Conservation (phyloP, 305 asterid genomes). For the Solanum hybrid region DNA sequence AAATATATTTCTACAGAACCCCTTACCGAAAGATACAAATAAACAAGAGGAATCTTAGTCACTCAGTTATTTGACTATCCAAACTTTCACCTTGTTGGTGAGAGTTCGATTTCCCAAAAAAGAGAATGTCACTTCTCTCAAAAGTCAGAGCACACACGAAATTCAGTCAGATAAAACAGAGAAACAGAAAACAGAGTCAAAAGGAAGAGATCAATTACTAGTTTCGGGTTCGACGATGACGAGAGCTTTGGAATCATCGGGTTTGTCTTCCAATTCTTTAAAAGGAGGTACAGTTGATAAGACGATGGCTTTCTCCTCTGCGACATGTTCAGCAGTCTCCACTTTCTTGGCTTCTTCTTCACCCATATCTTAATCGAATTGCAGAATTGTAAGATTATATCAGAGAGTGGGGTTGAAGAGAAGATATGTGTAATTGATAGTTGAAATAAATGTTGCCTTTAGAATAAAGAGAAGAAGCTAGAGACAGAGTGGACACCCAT, state of each 20-base stretch:
- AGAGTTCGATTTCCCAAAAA: background rate
- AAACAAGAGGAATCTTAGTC: background rate
- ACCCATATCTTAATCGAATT: conserved; percentile 3
- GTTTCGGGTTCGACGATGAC: conserved; percentile 22
- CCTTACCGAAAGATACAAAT: background rate
- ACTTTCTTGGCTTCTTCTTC: conserved; percentile 27
- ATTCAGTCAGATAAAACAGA: background rate
- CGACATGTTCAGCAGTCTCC: conserved; percentile 16
- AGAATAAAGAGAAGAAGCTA: background rate
- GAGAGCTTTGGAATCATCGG: conserved; percentile 27
- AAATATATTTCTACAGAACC: background rate
- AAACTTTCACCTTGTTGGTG: background rate
- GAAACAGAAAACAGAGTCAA: background rate
- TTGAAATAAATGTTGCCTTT: background rate
- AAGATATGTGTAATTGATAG: background rate
- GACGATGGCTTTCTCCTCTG: conserved; percentile 19
- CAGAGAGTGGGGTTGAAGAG: background rate
- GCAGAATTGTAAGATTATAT: background rate
- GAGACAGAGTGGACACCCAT: background rate
- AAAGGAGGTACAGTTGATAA: conserved; percentile 9
- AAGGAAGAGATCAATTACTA: background rate
- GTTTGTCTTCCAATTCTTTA: conserved; percentile 4
- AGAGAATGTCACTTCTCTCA: background rate
- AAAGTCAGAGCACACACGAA: background rate
- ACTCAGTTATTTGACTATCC: background rate